Base-by-base conservation (phyloP, 108 stramenopile genomes). In the Nitzschia sp. region DNA sequence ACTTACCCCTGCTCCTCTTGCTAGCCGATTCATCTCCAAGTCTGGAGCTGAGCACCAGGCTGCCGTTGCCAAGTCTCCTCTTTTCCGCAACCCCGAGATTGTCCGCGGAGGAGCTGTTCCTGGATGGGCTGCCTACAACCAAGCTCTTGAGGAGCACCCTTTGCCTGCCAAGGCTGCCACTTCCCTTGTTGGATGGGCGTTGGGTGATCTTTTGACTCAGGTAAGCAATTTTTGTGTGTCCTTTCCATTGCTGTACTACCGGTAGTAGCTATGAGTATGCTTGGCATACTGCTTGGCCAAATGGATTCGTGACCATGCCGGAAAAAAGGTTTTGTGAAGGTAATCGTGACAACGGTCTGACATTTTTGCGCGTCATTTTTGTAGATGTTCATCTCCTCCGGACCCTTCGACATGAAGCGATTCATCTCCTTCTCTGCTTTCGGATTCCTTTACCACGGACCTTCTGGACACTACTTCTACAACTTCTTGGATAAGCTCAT, bases 381-480 rank as follows among this genome's bases (percentile, higher is more conserved):
- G n/a, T 54, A 94, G 93, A 73, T 87, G 63, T 98, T 98, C 86
- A 96, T 98, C 71, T 80, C 77, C 53, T 86, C 91, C 54, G 96
- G 90, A 44, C 87, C 94, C 46, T 86, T 97, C 70, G 95, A 98
- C 83, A 69, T 89, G 72, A 92, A 88, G 79, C 93, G 97, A 63
- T 93, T 97, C 81, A 83, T 88, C 68, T 96, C 81, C 70, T 88
- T 97, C 60, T 85, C 91, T 37, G 85, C 86, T 66, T 98, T 98
- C 73, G 97, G 97, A 64, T 87, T 96, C 79, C 81, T 97, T 51
- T 95, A 96, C 84, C 97, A 98, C 85, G 97, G 97, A 46, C 96
- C 97, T 41, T 95, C 95, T 53, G 97, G 97, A 55, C 97, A 98
- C 83, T 98, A 85, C 85, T 98, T 97, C 81, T 98, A 98, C 95